Conservation (phyloP, 2,329 filamentous ascomycete genomes). For the Pseudocercospora fuligena region DNA sequence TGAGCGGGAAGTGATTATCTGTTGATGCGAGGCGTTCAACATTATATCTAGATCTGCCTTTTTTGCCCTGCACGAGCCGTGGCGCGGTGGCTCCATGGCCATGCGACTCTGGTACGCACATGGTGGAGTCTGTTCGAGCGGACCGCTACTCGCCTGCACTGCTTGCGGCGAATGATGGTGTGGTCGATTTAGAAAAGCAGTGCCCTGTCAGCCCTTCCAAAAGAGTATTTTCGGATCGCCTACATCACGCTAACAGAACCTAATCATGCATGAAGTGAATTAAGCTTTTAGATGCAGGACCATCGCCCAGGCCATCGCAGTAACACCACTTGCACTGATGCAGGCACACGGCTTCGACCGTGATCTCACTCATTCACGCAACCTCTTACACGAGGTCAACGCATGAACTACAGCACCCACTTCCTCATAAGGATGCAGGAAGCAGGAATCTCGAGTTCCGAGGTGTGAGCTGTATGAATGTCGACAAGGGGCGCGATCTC, state of each 20-base stretch:
- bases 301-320: not conserved
- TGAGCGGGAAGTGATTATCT: not conserved
- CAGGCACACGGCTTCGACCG: slow-evolving; percentile 4
- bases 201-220: slow-evolving; percentile 10
- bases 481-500: not conserved
- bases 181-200: not conserved
- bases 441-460: not conserved
- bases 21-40: not conserved
- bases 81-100: not conserved
- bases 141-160: not conserved
- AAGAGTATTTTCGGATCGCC: slow-evolving; percentile 2
- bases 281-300: not conserved
- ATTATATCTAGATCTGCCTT: not conserved
- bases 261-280: slow-evolving; percentile 4
- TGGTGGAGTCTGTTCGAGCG: not conserved
- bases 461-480: not conserved
- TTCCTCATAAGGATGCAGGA: not conserved
- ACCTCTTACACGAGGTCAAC: not conserved
- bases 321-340: not conserved
- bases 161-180: not conserved
- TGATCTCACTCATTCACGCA: not conserved
- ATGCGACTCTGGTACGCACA: slow-evolving; percentile 1
- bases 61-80: not conserved
- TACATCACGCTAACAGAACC: not conserved
- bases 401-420: not conserved